These are phyloP conservation scores for Syzygium syzygioides DNA, from an alignment of 441 rosid genomes.

Conservation along the genomic window DNA sequence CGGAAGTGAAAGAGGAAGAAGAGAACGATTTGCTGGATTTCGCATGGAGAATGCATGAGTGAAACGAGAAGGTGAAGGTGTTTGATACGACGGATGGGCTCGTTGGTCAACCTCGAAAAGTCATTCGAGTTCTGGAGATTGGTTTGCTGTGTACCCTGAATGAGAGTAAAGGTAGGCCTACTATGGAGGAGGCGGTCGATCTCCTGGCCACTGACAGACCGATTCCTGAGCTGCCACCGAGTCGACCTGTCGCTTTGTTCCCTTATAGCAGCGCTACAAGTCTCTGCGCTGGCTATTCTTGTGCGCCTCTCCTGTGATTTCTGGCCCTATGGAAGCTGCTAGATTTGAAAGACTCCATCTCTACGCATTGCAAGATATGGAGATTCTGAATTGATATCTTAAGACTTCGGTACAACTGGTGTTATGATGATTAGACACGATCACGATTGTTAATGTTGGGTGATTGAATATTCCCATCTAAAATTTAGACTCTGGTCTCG, in stretches of 20 bases:
- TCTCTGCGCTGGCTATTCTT: constrained; percentile 32
- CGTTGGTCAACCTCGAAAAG: constrained; percentile 30
- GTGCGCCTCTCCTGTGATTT: constrained; percentile 28
- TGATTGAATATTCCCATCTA: not conserved
- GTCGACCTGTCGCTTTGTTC: constrained; percentile 28
- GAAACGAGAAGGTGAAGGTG: constrained; percentile 22
- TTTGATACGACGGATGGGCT: constrained; percentile 41
- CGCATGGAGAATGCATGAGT: constrained; percentile 42
- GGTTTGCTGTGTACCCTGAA: constrained; percentile 37
- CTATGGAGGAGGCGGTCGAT: constrained; percentile 27
- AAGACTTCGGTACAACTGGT: not conserved
- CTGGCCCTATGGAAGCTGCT: not conserved
- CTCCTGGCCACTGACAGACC: constrained; percentile 18
- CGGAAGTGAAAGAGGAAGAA: constrained; percentile 18
- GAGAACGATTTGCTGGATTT: constrained; percentile 30
- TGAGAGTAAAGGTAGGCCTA: constrained; percentile 37
- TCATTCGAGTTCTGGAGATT: constrained; percentile 30
- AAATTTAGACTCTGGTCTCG: not conserved
- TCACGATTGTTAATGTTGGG: not conserved
- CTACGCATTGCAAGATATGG: not conserved
- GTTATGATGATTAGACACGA: not conserved
- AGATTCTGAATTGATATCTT: not conserved
- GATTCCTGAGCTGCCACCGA: constrained; percentile 27
- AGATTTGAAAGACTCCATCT: not conserved
- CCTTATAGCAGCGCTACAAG: constrained; percentile 39